Evolutionary conservation across 306 rosid species (phyloP).

Genomic region (Erythrophleum fordii): DNA sequence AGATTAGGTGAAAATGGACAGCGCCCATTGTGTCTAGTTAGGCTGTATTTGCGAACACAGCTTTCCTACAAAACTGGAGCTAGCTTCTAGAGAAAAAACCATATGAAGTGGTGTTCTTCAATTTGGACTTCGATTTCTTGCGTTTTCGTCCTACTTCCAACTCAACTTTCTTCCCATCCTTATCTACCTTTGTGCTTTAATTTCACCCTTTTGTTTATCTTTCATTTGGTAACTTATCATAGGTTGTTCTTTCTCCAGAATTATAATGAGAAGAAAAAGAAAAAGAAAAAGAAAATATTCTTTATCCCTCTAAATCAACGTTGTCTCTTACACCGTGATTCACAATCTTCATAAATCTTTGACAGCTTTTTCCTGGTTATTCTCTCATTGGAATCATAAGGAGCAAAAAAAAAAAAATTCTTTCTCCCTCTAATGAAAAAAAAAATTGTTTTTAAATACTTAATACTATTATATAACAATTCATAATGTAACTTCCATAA

Average conservation of each 20-base stretch:
- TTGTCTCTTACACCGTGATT: not conserved
- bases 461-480: too few species aligned
- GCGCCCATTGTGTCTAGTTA: not conserved
- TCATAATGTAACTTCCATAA: not conserved
- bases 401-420: not conserved
- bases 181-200: not conserved
- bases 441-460: too few species aligned
- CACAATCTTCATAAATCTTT: not conserved
- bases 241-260: not conserved
- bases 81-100: not conserved
- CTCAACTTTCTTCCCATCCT: constrained; percentile 23
- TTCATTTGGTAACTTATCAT: not conserved
- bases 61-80: not conserved
- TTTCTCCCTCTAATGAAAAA: too few species aligned
- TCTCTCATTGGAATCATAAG: not conserved
- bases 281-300: not conserved
- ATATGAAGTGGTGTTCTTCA: not conserved
- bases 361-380: not conserved
- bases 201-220: not conserved
- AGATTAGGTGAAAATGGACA: too few species aligned
- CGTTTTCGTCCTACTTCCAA: not conserved
- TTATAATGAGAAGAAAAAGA: too few species aligned
- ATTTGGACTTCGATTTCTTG: not conserved
- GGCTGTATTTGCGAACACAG: not conserved
- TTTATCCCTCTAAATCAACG: not conserved